Evolutionary conservation across 805 yeast genomes (phyloP).

Genomic region (Starmerella bombicola): DNA sequence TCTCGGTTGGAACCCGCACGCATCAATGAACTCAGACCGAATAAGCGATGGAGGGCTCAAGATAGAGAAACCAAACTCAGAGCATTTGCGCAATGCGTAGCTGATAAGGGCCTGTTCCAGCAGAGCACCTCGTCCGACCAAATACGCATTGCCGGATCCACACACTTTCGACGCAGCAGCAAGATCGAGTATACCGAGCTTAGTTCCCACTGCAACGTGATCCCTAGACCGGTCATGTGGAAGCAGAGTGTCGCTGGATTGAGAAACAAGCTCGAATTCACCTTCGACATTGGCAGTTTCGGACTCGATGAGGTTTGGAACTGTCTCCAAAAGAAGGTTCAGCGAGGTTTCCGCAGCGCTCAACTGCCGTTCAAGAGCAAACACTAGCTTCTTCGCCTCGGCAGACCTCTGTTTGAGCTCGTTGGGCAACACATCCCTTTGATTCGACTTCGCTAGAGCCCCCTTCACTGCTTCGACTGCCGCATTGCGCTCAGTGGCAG

Average conservation of each 20-base stretch:
- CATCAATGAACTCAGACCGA: slow-evolving; percentile 58
- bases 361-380: slow-evolving; percentile 18
- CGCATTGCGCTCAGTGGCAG: slow-evolving; percentile 19
- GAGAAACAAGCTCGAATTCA: slow-evolving; percentile 19
- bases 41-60: slow-evolving; percentile 80
- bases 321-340: slow-evolving; percentile 21
- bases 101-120: slow-evolving; percentile 83
- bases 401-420: slow-evolving; percentile 11
- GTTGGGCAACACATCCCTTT: slow-evolving; percentile 17
- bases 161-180: slow-evolving; percentile 58
- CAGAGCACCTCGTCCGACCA: slow-evolving; percentile 72
- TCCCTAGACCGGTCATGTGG: slow-evolving; percentile 28
- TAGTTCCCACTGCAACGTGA: slow-evolving; percentile 60
- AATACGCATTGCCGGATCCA: slow-evolving; percentile 58
- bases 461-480: slow-evolving; percentile 13
- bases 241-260: background rate
- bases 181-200: slow-evolving; percentile 58
- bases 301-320: slow-evolving; percentile 28
- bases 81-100: slow-evolving; percentile 57
- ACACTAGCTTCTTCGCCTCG: slow-evolving; percentile 4
- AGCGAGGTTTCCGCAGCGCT: slow-evolving; percentile 15
- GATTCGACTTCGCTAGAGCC: slow-evolving; percentile 8
- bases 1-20: slow-evolving; percentile 92
- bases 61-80: slow-evolving; percentile 53
- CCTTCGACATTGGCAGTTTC: slow-evolving; percentile 14